These are phyloP conservation scores for Helotiales sp. DNA, from an alignment of 2,329 filamentous ascomycete genomes.

Conservation along the genomic window DNA sequence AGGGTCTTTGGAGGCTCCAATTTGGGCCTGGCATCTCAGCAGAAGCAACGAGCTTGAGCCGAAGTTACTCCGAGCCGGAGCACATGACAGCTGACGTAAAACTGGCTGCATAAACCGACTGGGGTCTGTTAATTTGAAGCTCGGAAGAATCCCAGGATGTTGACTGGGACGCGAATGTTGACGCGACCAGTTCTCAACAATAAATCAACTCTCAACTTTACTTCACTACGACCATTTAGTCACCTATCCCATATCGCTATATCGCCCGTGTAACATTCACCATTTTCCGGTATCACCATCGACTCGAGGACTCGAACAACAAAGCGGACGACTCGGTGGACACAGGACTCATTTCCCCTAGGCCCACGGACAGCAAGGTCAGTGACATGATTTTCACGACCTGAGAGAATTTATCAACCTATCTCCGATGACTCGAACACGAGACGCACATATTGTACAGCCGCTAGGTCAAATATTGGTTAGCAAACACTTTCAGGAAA, in stretches of 20 bases:
- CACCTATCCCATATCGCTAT: not conserved
- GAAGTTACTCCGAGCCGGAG: not conserved
- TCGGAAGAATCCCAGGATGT: constrained; percentile 19
- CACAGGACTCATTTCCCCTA: constrained; percentile 8
- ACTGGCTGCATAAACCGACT: constrained; percentile 12
- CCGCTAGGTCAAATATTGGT: constrained; percentile 13
- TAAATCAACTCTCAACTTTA: not conserved
- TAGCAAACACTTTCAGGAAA: constrained; percentile 9
- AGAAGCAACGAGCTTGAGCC: not conserved
- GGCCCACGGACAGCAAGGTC: constrained; percentile 6
- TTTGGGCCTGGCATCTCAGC: no score
- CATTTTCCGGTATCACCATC: not conserved
- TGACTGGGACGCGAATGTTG: constrained; percentile 20
- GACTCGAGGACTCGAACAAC: not conserved
- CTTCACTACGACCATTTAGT: not conserved
- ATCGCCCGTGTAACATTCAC: not conserved
- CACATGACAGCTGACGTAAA: constrained; percentile 11
- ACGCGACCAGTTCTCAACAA: constrained; percentile 17
- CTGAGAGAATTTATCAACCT: not conserved
- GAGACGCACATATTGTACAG: constrained; percentile 3
- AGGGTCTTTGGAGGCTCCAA: no score
- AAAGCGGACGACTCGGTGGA: not conserved
- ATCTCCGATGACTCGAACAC: constrained; percentile 19
- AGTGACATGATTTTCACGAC: constrained; percentile 8
- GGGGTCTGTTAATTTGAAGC: constrained; percentile 11